phyloP scores from a whole-genome alignment of 805 yeast species.

The Candida sanyiensis region DNA sequence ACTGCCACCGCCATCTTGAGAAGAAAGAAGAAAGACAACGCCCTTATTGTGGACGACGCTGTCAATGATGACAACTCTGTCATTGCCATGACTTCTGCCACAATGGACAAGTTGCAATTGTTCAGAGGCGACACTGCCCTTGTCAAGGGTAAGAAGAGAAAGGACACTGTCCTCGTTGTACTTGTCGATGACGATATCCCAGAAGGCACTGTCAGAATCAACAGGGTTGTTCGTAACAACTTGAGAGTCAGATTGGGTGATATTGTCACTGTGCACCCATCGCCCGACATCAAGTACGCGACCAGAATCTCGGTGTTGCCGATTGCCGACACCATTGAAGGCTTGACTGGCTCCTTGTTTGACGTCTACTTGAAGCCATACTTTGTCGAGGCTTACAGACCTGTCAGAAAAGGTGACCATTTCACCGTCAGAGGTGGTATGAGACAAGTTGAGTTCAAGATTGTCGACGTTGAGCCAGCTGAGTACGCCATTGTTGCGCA shows the following conservation, averaged over 20 bases:
- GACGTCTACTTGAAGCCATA: constrained; percentile 96
- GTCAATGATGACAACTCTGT: constrained; percentile 95
- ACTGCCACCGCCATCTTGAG: constrained; percentile 97
- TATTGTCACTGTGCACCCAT: constrained; percentile 83
- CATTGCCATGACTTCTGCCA: constrained; percentile 88
- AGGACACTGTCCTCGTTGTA: constrained; percentile 93
- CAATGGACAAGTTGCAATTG: constrained; percentile 90
- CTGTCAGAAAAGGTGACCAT: constrained; percentile 95
- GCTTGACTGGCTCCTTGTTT: constrained; percentile 91
- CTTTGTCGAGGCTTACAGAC: constrained; percentile 98
- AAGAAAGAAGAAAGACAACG: constrained; percentile 94
- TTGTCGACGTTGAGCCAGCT: constrained; percentile 96
- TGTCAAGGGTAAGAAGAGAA: constrained; percentile 97
- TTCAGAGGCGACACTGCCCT: constrained; percentile 97
- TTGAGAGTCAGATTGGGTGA: constrained; percentile 93
- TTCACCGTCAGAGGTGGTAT: constrained; percentile 97
- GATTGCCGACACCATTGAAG: constrained; percentile 96
- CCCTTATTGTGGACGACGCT: constrained; percentile 94
- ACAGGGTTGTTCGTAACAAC: constrained; percentile 94
- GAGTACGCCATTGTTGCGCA: constrained; percentile 98
- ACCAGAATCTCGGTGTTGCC: constrained; percentile 92
- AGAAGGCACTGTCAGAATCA: constrained; percentile 89
- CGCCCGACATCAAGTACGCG: constrained; percentile 98
- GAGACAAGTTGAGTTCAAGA: constrained; percentile 99
- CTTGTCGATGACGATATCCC: constrained; percentile 95